Evolutionary conservation across 2,329 filamentous ascomycete genomes (phyloP).

Genomic region (Ambrosiella beaveri): DNA sequence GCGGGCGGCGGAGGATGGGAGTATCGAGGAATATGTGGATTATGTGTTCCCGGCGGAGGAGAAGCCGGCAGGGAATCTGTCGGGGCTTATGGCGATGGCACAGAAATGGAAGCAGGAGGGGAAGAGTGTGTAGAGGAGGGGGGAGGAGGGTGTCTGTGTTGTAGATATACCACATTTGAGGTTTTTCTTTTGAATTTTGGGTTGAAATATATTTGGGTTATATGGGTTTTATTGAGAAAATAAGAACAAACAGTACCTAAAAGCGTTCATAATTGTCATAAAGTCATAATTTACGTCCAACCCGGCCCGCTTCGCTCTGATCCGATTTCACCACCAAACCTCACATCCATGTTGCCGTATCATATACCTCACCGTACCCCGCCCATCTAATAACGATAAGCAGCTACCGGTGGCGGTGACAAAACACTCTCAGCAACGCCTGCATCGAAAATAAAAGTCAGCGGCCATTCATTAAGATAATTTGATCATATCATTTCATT

Average conservation of each 20-base stretch:
- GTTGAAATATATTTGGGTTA: not conserved
- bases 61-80: slow-evolving; percentile 65
- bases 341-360: not conserved
- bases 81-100: slow-evolving; percentile 69
- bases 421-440: not conserved
- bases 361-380: not conserved
- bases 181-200: not conserved
- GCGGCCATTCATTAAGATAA: too few species aligned
- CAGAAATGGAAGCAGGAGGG: slow-evolving; percentile 67
- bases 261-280: too few species aligned
- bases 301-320: too few species aligned
- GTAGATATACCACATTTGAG: not conserved
- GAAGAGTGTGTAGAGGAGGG: slow-evolving; percentile 18
- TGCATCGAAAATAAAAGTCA: not conserved
- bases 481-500: too few species aligned
- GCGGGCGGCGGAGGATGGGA: slow-evolving; percentile 78
- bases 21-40: slow-evolving; percentile 91
- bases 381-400: not conserved
- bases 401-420: not conserved
- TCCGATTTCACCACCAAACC: too few species aligned
- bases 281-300: too few species aligned
- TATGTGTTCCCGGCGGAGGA: slow-evolving; percentile 96
- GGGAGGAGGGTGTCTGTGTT: not conserved
- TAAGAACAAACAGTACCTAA: too few species aligned
- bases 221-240: too few species aligned